phyloP scores from a whole-genome alignment of 768 basidiomycete genomes.

The Boletus speciosus region DNA sequence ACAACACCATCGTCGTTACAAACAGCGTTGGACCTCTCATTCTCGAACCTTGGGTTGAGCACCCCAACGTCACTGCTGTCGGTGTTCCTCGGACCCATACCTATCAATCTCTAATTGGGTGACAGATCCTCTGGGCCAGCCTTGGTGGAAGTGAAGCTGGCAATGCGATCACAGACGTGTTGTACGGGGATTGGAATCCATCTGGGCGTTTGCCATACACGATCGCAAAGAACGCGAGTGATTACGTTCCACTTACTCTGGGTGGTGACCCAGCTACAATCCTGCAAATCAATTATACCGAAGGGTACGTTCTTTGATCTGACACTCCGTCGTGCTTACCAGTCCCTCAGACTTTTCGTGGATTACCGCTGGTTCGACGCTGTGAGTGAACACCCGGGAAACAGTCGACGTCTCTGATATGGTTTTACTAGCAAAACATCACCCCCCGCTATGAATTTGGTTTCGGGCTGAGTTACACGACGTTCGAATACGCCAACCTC shows the following conservation, averaged over 20 bases:
- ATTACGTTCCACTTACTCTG: slow-evolving; percentile 45
- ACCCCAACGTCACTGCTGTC: slow-evolving; percentile 72
- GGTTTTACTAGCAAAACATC: slow-evolving; percentile 51
- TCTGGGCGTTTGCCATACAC: slow-evolving; percentile 69
- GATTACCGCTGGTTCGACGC: slow-evolving; percentile 75
- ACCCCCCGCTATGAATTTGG: slow-evolving; percentile 86
- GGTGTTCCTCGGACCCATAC: slow-evolving; percentile 36
- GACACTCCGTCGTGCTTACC: neutral
- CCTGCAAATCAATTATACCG: slow-evolving; percentile 58
- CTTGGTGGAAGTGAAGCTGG: slow-evolving; percentile 76
- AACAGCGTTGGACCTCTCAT: slow-evolving; percentile 74
- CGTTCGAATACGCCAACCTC: slow-evolving; percentile 67
- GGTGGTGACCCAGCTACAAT: slow-evolving; percentile 29
- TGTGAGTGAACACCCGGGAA: slow-evolving; percentile 35
- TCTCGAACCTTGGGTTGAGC: slow-evolving; percentile 66
- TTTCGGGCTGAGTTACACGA: slow-evolving; percentile 84
- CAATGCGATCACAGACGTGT: slow-evolving; percentile 69
- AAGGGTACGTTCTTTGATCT: slow-evolving; percentile 31
- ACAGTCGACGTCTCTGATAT: neutral
- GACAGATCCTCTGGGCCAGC: slow-evolving; percentile 46
- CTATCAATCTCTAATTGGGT: slow-evolving; percentile 9
- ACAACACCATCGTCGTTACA: slow-evolving; percentile 77
- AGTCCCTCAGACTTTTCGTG: slow-evolving; percentile 46
- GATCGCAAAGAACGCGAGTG: slow-evolving; percentile 55
- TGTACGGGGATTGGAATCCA: slow-evolving; percentile 77